Percentiles rank a stretch among this genome's conserved stretches.
Evolutionary conservation across 768 basidiomycete species (phyloP).

Genomic region (Mycena pura): DNA sequence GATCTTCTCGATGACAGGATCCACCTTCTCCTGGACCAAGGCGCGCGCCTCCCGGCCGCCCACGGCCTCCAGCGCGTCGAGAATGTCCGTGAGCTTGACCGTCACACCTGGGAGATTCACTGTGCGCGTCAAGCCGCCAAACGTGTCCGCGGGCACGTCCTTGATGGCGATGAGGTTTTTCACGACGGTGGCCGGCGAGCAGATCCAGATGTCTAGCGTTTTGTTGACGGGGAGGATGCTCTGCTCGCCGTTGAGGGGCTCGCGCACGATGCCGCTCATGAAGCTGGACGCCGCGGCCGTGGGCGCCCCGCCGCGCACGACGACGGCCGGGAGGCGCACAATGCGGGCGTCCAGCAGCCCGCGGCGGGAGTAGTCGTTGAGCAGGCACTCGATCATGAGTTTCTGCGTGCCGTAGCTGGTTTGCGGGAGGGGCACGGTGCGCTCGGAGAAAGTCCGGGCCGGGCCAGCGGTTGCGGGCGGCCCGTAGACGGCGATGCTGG

Average conservation of each 20-base stretch:
- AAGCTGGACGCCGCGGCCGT: background rate
- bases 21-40: slow-evolving; percentile 5
- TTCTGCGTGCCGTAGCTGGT: slow-evolving; percentile 8
- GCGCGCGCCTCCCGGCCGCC: slow-evolving; percentile 3
- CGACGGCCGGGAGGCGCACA: slow-evolving; percentile 2
- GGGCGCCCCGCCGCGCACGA: slow-evolving; percentile 4
- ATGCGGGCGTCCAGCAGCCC: background rate
- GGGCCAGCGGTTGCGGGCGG: slow-evolving; percentile 11
- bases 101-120: slow-evolving; percentile 10
- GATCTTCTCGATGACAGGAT: background rate
- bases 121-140: background rate
- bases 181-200: slow-evolving; percentile 6
- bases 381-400: slow-evolving; percentile 4
- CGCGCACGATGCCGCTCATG: slow-evolving; percentile 11
- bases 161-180: background rate
- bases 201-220: background rate
- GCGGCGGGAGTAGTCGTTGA: slow-evolving; percentile 2
- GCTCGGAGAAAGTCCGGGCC: background rate
- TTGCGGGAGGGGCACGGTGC: background rate
- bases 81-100: slow-evolving; percentile 5
- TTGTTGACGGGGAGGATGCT: slow-evolving; percentile 1
- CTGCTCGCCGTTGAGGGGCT: slow-evolving; percentile 1
- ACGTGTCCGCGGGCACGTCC: background rate
- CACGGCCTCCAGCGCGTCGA: slow-evolving; percentile 1
- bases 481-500: slow-evolving; percentile 3